Base-by-base conservation (phyloP, 148 eudicot genomes). In the Silene latifolia region DNA sequence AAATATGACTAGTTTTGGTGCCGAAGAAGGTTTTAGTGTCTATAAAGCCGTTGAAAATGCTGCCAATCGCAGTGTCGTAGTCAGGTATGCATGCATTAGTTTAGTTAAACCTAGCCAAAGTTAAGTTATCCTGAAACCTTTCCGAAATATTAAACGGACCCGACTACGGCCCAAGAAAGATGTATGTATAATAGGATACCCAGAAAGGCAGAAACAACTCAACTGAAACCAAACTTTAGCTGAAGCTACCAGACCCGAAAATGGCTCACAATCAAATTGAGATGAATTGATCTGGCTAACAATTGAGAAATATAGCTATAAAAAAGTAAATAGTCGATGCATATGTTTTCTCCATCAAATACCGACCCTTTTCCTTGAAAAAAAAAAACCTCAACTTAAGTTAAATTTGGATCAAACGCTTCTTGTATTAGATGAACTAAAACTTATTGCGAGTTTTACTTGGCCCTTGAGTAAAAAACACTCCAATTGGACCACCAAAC, bases 1-100 rank as follows among this genome's bases (percentile, higher is more conserved):
- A 75, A 89, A 89, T 21, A 89, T 93, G 93, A 77, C 78, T 77
- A 72, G 74, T 7, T 93, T 90, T 80, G 98, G 96, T 74, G 91
- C 98, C 77, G 72, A 77, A 73, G 85, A 90, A 70, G 98, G 98
- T 51, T 75, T 76, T 29, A 23, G 80, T 61, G 96, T 93, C 10
- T 89, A 93, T 76, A 82, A 80, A 71, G 85, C 89, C 58, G 59
- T 93, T 79, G 93, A 90, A 80, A 71, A 88, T 80, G 96, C 96
- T 77, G 96, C 92, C 76, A 89, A 90, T 65, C 92, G 92, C 61
- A 83, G 87, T 59, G 82, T 93, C 69, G 78, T 66, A 71, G 79
- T 93, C 74, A 88, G 98, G 96, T 93, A 81, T 71, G 5, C 46
- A 35, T 79, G 56, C 8, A 20, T 25, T 69, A 25, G 25, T 77